These are phyloP conservation scores for Talaromyces piceae DNA, from an alignment of 2,329 filamentous ascomycete genomes.

Conservation along the genomic window DNA sequence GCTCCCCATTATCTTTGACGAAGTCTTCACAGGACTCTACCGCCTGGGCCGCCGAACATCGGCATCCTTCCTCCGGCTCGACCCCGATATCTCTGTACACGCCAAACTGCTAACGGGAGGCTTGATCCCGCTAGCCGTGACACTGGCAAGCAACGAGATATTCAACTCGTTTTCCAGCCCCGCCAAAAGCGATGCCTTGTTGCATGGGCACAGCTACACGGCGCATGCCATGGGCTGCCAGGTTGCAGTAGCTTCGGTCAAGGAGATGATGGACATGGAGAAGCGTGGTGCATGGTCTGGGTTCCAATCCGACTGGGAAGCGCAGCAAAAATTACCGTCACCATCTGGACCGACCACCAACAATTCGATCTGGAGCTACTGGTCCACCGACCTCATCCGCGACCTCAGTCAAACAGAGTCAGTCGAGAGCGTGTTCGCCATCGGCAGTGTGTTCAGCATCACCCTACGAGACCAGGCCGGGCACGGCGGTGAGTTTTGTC, in stretches of 20 bases:
- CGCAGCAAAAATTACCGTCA: neutral
- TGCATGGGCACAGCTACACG: conserved; percentile 84
- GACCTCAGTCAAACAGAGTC: conserved; percentile 49
- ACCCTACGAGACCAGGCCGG: conserved; percentile 44
- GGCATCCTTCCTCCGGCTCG: conserved; percentile 58
- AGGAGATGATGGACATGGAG: conserved; percentile 54
- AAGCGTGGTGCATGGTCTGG: conserved; percentile 48
- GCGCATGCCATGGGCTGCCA: conserved; percentile 75
- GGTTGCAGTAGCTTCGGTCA: conserved; percentile 63
- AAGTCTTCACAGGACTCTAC: conserved; percentile 81
- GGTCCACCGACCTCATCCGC: conserved; percentile 55
- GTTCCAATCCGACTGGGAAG: conserved; percentile 31
- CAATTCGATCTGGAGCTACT: conserved; percentile 63
- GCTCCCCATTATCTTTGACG: conserved; percentile 73
- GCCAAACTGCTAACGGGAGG: conserved; percentile 81
- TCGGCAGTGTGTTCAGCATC: conserved; percentile 69
- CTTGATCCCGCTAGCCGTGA: conserved; percentile 67
- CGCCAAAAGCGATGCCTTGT: conserved; percentile 68
- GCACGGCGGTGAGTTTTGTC: conserved; percentile 24
- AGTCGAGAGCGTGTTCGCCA: conserved; percentile 61
- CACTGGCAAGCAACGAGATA: conserved; percentile 64
- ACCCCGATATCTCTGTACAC: conserved; percentile 71
- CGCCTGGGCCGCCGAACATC: conserved; percentile 67
- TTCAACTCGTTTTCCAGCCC: conserved; percentile 63
- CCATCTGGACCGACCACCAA: too few relatives aligned